Evolutionary conservation across 1,284 basidiomycete genomes (phyloP).

Genomic region (Thecaphora thlaspeos): DNA sequence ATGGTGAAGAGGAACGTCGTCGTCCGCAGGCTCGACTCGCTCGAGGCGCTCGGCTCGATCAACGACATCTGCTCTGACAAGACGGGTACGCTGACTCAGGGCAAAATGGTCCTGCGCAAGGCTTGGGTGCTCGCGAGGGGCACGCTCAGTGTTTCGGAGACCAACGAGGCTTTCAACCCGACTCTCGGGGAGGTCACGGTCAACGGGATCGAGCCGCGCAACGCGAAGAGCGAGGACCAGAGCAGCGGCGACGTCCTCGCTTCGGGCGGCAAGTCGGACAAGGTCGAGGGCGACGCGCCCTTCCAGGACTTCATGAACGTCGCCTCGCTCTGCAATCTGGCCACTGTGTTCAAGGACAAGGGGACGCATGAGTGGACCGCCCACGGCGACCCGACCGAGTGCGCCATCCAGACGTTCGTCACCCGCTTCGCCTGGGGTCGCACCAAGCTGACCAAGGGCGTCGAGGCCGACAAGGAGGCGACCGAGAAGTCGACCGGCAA

Average conservation of each 20-base stretch:
- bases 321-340: slow-evolving; percentile 56
- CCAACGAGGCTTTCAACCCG: slow-evolving; percentile 56
- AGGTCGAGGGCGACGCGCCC: slow-evolving; percentile 29
- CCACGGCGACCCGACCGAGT: slow-evolving; percentile 69
- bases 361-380: slow-evolving; percentile 63
- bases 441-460: slow-evolving; percentile 37
- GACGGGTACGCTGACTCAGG: slow-evolving; percentile 56
- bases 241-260: slow-evolving; percentile 59
- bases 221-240: slow-evolving; percentile 18
- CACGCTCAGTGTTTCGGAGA: slow-evolving; percentile 48
- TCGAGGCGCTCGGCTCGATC: slow-evolving; percentile 55
- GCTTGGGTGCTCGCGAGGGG: slow-evolving; percentile 54
- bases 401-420: slow-evolving; percentile 68
- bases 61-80: slow-evolving; percentile 58
- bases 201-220: slow-evolving; percentile 43
- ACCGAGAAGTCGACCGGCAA: slow-evolving; percentile 27
- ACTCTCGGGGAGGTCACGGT: slow-evolving; percentile 59
- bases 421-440: slow-evolving; percentile 59
- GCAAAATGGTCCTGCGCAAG: slow-evolving; percentile 54
- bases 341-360: slow-evolving; percentile 54
- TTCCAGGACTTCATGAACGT: slow-evolving; percentile 50
- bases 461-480: slow-evolving; percentile 29
- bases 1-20: slow-evolving; percentile 65
- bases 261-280: slow-evolving; percentile 37
- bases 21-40: slow-evolving; percentile 61